These are phyloP conservation scores for Phlegmacium glaucopus DNA, from an alignment of 768 basidiomycete genomes.

Conservation along the genomic window DNA sequence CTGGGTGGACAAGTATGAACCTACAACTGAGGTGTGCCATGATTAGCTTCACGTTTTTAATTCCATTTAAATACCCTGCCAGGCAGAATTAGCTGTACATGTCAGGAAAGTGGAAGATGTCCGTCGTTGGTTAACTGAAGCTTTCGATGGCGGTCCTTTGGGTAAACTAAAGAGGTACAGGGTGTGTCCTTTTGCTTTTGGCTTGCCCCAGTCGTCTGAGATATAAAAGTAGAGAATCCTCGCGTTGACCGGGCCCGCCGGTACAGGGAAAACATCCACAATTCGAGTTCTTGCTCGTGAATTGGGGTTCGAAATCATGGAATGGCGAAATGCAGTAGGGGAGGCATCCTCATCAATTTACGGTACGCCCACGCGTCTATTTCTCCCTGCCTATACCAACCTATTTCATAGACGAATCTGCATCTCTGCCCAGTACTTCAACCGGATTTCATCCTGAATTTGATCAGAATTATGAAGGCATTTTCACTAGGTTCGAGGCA, in stretches of 20 bases:
- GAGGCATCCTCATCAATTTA: conserved; percentile 35
- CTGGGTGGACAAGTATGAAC: conserved; percentile 66
- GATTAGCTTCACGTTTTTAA: background rate
- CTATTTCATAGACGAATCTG: background rate
- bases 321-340: conserved; percentile 76
- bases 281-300: conserved; percentile 72
- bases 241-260: conserved; percentile 83
- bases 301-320: conserved; percentile 74
- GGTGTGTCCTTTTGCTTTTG: conserved; percentile 39
- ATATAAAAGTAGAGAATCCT: conserved; percentile 63
- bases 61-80: background rate
- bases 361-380: too few species aligned
- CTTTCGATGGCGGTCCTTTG: conserved; percentile 63
- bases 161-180: conserved; percentile 69
- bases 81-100: conserved; percentile 80
- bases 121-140: conserved; percentile 69
- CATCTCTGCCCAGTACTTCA: background rate
- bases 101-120: conserved; percentile 77
- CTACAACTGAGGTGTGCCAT: conserved; percentile 46
- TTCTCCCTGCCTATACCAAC: background rate
- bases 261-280: conserved; percentile 87
- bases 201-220: background rate
- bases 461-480: conserved; percentile 37
- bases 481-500: conserved; percentile 67
- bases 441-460: conserved; percentile 4